Conservation (phyloP, 2,329 filamentous ascomycete species). For the Nemania sp. region DNA sequence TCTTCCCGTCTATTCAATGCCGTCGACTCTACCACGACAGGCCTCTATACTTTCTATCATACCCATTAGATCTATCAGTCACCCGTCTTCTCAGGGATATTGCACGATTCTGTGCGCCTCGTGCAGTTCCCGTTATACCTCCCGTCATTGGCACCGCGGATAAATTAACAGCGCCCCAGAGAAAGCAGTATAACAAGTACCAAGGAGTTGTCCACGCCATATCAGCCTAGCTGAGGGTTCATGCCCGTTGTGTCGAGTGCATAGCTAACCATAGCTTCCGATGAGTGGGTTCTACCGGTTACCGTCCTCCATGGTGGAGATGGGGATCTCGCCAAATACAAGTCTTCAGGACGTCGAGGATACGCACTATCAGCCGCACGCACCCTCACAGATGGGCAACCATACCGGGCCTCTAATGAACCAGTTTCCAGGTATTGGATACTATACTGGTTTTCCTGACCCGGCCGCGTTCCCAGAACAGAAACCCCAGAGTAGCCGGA, state of each 20-base stretch:
- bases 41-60: conserved; percentile 10
- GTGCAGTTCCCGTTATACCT: conserved; percentile 3
- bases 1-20: conserved; percentile 25
- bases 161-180: background rate
- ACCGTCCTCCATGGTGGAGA: conserved; percentile 65
- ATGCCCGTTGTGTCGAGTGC: conserved; percentile 23
- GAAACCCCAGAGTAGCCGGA: conserved; percentile 59
- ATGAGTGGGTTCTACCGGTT: conserved; percentile 71
- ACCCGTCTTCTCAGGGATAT: background rate
- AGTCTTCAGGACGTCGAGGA: conserved; percentile 60
- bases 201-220: conserved; percentile 17
- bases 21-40: conserved; percentile 22
- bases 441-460: conserved; percentile 64
- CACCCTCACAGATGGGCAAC: conserved; percentile 49
- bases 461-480: conserved; percentile 61
- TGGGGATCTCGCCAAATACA: conserved; percentile 52
- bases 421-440: conserved; percentile 61
- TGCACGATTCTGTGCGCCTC: conserved; percentile 1
- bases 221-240: conserved; percentile 2
- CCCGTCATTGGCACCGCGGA: conserved; percentile 16
- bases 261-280: conserved; percentile 37
- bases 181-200: conserved; percentile 26
- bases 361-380: conserved; percentile 53
- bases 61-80: conserved; percentile 5
- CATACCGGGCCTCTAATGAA: conserved; percentile 53